Base-by-base conservation (phyloP, 108 stramenopile species). In the Cyclotella choctawhatcheeana region DNA sequence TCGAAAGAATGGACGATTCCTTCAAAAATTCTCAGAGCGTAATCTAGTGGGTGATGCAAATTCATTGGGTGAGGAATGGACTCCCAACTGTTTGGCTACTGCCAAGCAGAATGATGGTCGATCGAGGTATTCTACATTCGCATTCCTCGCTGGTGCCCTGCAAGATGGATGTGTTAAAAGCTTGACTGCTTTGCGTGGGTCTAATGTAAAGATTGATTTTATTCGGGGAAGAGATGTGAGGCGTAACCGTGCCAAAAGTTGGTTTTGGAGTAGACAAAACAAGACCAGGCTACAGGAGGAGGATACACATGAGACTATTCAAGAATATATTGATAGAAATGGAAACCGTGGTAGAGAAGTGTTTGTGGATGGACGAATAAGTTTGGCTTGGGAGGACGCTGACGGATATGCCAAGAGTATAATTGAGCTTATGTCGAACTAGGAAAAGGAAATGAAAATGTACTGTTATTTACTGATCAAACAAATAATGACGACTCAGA, bases 131-230 rank as follows among this genome's bases (percentile, higher is more conserved):
- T 83, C 87, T 5, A 88, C 87, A 24, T 85, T 88, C 74, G 77
- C 87, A 7, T 88, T 88, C 56, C 69, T 88, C 24, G 84, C 87
- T n/a, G 87, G 87, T 21, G 61, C 80, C 2, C 51, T 88, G 24
- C 84, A 84, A 44, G 87, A 83, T 56, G 87, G 87, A 62, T 84
- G 84, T 35, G 7, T 0, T 14, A 55, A 56, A 12, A 84, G 82
- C 48, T 68, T 88, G 40, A 65, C 72, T 51, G 33, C 64, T 35
- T 52, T 85, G 21, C 61, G 65, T 27, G 45, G 69, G 26, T 37
- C 21, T 12, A 25, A 54, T 40, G 63, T 79, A 12, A 37, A 48
- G 16, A 69, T 88, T 22, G 74, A 84, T 76, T 66, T 85, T 35
- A 88, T 88, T 31, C 64, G 78, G 31, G 87, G 87, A 12, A 34